Conservation (phyloP, 1,284 basidiomycete species). For the Singerocomus inundabilis region DNA sequence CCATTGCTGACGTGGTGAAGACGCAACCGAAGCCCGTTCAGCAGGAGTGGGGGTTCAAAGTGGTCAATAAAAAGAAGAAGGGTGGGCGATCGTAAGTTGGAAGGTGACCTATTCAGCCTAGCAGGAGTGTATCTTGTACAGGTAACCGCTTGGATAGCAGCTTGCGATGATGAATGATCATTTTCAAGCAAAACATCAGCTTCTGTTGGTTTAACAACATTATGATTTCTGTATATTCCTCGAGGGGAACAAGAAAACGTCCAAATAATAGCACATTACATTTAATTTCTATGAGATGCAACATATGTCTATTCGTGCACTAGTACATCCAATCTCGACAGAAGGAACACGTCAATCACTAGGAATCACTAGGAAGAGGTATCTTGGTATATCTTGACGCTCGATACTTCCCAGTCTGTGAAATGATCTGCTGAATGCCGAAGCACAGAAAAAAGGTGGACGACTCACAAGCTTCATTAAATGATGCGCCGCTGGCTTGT, state of each 20-base stretch:
- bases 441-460: background rate
- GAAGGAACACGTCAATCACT: background rate
- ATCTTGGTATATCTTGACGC: slow-evolving; percentile 64
- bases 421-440: slow-evolving; percentile 7
- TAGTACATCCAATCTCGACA: slow-evolving; percentile 7
- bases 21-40: slow-evolving; percentile 76
- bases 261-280: slow-evolving; percentile 24
- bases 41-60: slow-evolving; percentile 84
- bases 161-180: slow-evolving; percentile 4
- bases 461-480: slow-evolving; percentile 75
- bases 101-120: background rate
- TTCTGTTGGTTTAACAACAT: background rate
- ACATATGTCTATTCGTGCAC: slow-evolving; percentile 16
- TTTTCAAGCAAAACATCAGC: background rate
- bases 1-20: slow-evolving; percentile 87
- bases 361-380: slow-evolving; percentile 18
- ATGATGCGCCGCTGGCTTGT: slow-evolving; percentile 63
- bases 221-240: too few relatives aligned
- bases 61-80: slow-evolving; percentile 92
- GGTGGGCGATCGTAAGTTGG: slow-evolving; percentile 47
- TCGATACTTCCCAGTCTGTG: slow-evolving; percentile 71
- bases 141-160: slow-evolving; percentile 29
- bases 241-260: background rate
- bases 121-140: slow-evolving; percentile 15
- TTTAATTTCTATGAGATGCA: slow-evolving; percentile 24